These are phyloP conservation scores for Leishmania lainsoni DNA, from an alignment of 208 protist genomes.

Conservation along the genomic window DNA sequence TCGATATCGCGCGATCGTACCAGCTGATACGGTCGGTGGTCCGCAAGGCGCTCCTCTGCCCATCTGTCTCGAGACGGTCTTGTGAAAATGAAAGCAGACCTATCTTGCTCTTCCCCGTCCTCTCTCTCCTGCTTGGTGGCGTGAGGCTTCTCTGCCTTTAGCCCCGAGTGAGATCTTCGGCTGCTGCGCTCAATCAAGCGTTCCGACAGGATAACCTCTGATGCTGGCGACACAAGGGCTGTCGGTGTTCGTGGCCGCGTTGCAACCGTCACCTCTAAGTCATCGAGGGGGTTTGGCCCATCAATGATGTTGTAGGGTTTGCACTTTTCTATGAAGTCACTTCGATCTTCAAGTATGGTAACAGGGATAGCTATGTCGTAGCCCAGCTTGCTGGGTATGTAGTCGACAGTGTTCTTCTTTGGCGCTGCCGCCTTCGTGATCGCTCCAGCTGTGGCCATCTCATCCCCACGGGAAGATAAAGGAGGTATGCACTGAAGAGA, in stretches of 20 bases:
- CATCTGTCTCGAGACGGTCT: constrained; percentile 34
- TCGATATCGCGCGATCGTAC: constrained; percentile 47
- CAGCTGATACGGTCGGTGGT: constrained; percentile 51
- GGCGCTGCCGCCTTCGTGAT: constrained; percentile 1
- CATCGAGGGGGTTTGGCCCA: constrained; percentile 52
- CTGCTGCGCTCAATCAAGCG: not conserved
- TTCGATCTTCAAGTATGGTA: constrained; percentile 36
- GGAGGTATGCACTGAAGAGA: constrained; percentile 2
- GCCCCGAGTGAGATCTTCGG: constrained; percentile 10
- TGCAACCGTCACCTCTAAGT: not conserved
- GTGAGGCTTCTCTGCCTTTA: constrained; percentile 4
- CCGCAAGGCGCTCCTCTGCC: constrained; percentile 29
- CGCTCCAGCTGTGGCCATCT: not conserved
- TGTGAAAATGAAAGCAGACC: not conserved
- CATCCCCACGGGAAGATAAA: not conserved
- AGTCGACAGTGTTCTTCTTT: constrained; percentile 51
- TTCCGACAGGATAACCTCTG: not conserved
- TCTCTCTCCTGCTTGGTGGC: constrained; percentile 9
- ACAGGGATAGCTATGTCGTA: constrained; percentile 69
- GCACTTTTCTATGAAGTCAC: constrained; percentile 41
- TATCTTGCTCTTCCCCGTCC: not conserved
- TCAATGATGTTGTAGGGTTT: constrained; percentile 77
- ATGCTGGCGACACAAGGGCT: not conserved
- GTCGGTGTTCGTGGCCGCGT: not conserved
- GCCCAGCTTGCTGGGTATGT: constrained; percentile 55